Conservation (phyloP, 345 rosid genomes). For the Brassica nigra region DNA sequence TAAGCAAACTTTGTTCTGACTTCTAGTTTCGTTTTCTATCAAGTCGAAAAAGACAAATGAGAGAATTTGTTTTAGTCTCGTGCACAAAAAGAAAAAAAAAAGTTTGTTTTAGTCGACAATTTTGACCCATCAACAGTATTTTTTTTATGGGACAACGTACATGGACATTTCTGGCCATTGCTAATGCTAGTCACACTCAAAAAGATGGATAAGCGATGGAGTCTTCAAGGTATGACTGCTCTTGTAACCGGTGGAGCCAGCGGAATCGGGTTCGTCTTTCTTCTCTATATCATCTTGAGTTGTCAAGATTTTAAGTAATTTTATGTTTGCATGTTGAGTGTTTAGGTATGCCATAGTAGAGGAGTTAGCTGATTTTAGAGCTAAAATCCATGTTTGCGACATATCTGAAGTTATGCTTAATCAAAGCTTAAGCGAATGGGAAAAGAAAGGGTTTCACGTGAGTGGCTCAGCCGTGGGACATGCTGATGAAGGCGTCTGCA, state of each 20-base stretch:
- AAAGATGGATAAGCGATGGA: background rate
- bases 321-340: background rate
- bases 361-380: background rate
- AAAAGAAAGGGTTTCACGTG: background rate
- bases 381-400: background rate
- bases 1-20: background rate
- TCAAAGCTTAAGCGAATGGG: background rate
- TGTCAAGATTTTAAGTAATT: background rate
- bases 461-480: background rate
- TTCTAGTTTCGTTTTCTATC: background rate
- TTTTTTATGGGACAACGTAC: background rate
- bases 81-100: too few species aligned
- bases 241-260: background rate
- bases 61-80: background rate
- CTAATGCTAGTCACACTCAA: background rate
- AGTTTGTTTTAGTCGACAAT: background rate
- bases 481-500: too few species aligned
- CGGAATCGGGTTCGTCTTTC: background rate
- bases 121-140: background rate
- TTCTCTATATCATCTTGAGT: background rate
- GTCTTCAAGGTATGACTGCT: background rate
- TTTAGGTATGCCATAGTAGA: conserved; percentile 7
- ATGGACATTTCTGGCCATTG: background rate
- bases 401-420: background rate
- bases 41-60: background rate